These are phyloP conservation scores for Blastobotrys attinorum DNA, from an alignment of 805 yeast genomes.

Conservation along the genomic window DNA sequence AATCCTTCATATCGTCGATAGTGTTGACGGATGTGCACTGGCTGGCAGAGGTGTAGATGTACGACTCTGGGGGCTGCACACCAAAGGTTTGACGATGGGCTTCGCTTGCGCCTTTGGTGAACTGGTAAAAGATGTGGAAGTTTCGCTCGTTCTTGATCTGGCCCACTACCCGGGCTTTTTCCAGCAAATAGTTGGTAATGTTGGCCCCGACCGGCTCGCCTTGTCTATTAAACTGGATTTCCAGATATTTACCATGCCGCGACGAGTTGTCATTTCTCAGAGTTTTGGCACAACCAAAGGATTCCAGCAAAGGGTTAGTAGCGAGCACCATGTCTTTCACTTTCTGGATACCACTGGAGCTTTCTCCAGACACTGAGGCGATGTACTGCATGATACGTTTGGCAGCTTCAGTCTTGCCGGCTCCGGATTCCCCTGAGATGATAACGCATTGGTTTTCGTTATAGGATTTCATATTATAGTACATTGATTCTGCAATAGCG, in stretches of 20 bases:
- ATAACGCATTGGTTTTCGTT: constrained; percentile 95
- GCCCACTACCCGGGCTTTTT: constrained; percentile 94
- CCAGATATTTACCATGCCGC: constrained; percentile 88
- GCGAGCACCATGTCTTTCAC: constrained; percentile 98
- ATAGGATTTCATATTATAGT: constrained; percentile 88
- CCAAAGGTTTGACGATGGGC: constrained; percentile 78
- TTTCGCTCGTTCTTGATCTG: constrained; percentile 90
- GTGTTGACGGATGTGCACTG: constrained; percentile 82
- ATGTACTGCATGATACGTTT: constrained; percentile 96
- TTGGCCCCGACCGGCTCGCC: constrained; percentile 93
- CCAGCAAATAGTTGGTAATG: constrained; percentile 88
- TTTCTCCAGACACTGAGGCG: constrained; percentile 71
- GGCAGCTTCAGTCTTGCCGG: constrained; percentile 97
- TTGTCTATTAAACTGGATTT: constrained; percentile 72
- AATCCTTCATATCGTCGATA: constrained; percentile 76
- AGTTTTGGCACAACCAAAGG: constrained; percentile 92
- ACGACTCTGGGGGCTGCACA: constrained; percentile 89
- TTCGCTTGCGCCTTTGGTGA: constrained; percentile 84
- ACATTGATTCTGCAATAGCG: constrained; percentile 96
- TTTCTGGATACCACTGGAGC: constrained; percentile 62
- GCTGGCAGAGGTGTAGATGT: constrained; percentile 78
- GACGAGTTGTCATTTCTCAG: constrained; percentile 83
- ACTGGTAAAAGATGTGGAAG: constrained; percentile 95
- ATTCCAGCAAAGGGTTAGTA: constrained; percentile 84
- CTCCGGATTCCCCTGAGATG: constrained; percentile 96